Evolutionary conservation across 1,284 basidiomycete species (phyloP).

Genomic region (Porodaedalea pini): DNA sequence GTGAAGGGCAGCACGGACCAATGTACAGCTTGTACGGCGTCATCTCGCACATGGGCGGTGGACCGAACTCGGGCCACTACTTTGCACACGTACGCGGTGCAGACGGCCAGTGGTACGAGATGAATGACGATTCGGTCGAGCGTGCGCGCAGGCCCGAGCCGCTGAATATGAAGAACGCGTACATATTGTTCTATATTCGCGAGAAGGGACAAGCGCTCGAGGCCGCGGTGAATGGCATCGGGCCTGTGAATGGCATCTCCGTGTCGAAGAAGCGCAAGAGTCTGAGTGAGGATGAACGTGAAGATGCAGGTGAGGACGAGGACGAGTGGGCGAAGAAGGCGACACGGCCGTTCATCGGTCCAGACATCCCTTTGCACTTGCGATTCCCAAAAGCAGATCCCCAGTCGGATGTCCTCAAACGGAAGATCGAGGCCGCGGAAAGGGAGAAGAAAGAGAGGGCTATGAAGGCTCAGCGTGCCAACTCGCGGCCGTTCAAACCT

Average conservation of each 20-base stretch:
- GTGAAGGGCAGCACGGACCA: constrained; percentile 70
- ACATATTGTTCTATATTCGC: constrained; percentile 89
- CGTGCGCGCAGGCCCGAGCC: constrained; percentile 39
- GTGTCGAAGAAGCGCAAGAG: constrained; percentile 12
- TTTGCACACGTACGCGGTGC: constrained; percentile 80
- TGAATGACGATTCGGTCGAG: constrained; percentile 87
- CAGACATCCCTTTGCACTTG: constrained; percentile 49
- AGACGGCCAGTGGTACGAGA: constrained; percentile 80
- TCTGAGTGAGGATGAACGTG: constrained; percentile 13
- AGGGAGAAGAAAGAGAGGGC: constrained; percentile 26
- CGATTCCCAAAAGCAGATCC: constrained; percentile 42
- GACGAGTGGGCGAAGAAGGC: constrained; percentile 31
- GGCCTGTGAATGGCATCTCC: neutral
- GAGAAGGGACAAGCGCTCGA: constrained; percentile 71
- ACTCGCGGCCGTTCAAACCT: constrained; percentile 1
- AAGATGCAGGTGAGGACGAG: constrained; percentile 23
- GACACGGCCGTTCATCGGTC: constrained; percentile 57
- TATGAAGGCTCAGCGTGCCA: constrained; percentile 28
- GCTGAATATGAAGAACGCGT: constrained; percentile 76
- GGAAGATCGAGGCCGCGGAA: constrained; percentile 53
- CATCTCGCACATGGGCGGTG: constrained; percentile 89
- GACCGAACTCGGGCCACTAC: constrained; percentile 96
- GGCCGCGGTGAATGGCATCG: constrained; percentile 42
- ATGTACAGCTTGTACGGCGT: constrained; percentile 90
- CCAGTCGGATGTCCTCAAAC: constrained; percentile 55